Conservation (phyloP, 2,329 filamentous ascomycete genomes). For the Aspergillus hortae region DNA sequence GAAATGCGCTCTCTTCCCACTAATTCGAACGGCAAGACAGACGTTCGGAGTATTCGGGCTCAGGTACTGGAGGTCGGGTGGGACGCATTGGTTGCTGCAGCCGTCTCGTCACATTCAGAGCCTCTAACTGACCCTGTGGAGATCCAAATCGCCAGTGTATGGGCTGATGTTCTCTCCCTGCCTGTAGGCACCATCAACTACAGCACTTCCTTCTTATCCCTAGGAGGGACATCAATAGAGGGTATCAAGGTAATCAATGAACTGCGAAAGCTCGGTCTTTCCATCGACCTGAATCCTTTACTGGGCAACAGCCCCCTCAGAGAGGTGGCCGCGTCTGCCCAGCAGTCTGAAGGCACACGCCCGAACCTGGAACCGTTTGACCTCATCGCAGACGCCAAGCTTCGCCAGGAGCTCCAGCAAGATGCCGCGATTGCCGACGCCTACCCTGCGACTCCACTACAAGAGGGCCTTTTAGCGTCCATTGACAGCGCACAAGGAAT, state of each 20-base stretch:
- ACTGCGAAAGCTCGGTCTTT: slow-evolving; percentile 1
- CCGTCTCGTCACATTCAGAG: neutral
- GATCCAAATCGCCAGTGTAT: neutral
- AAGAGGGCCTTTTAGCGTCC: slow-evolving; percentile 5
- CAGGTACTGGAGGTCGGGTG: neutral
- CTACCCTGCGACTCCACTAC: slow-evolving; percentile 4
- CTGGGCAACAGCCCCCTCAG: neutral
- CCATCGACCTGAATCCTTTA: slow-evolving; percentile 3
- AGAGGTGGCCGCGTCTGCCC: slow-evolving; percentile 1
- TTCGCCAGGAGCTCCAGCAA: neutral
- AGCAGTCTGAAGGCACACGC: neutral
- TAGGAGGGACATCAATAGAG: slow-evolving; percentile 9
- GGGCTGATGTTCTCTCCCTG: slow-evolving; percentile 3
- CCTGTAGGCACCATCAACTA: neutral
- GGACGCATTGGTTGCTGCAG: neutral
- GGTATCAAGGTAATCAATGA: slow-evolving; percentile 4
- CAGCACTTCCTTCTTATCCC: neutral
- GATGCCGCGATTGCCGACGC: slow-evolving; percentile 4
- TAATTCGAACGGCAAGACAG: neutral
- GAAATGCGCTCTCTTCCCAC: neutral
- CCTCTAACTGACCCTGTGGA: neutral
- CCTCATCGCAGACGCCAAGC: neutral
- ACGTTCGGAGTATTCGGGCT: neutral
- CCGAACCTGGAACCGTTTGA: neutral
- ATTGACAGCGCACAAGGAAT: neutral